Percentiles rank a stretch among this genome's conserved stretches.
Conservation (phyloP, 2,329 filamentous ascomycete genomes). For the Geosmithia putterillii region DNA sequence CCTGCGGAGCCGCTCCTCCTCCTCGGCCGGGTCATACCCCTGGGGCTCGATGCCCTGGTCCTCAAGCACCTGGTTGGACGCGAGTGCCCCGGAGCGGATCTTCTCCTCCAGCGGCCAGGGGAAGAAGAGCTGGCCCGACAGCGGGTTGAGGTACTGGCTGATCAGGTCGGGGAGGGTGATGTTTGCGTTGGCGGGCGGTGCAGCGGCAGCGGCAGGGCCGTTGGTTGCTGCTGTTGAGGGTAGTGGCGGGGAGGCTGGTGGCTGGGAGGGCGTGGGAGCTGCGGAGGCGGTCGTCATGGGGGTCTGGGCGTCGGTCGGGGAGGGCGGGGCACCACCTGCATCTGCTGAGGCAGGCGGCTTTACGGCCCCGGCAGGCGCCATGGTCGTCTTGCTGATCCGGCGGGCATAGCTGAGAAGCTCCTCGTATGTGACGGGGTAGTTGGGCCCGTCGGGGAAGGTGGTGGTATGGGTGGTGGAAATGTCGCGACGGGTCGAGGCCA, state of each 20-base stretch:
- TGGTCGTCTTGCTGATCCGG: slow-evolving; percentile 67
- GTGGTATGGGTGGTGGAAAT: slow-evolving; percentile 52
- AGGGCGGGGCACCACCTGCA: slow-evolving; percentile 9
- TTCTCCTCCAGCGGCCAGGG: slow-evolving; percentile 66
- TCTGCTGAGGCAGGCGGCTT: slow-evolving; percentile 14
- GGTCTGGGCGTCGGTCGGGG: slow-evolving; percentile 7
- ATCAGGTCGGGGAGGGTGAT: slow-evolving; percentile 36
- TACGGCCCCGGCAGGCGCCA: slow-evolving; percentile 48
- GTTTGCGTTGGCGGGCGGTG: slow-evolving; percentile 10
- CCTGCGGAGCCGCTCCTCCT: slow-evolving; percentile 35
- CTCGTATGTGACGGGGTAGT: slow-evolving; percentile 50
- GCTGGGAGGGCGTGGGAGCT: slow-evolving; percentile 17
- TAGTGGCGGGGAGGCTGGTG: neutral
- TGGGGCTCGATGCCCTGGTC: slow-evolving; percentile 51
- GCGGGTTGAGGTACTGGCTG: slow-evolving; percentile 39
- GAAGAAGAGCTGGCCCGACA: slow-evolving; percentile 48
- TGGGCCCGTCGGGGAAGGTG: slow-evolving; percentile 35
- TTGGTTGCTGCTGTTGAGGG: slow-evolving; percentile 13
- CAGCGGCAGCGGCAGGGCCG: slow-evolving; percentile 13
- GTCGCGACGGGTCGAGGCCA: slow-evolving; percentile 62
- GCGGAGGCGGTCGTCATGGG: slow-evolving; percentile 9
- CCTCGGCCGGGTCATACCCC: slow-evolving; percentile 43
- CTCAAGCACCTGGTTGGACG: slow-evolving; percentile 46
- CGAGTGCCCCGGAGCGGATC: slow-evolving; percentile 57
- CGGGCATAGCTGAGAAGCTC: slow-evolving; percentile 69